Percentiles rank a stretch among this genome's conserved stretches.
Conservation (phyloP, 1,284 basidiomycete genomes). For the Tetrapyrgos nigripes region DNA sequence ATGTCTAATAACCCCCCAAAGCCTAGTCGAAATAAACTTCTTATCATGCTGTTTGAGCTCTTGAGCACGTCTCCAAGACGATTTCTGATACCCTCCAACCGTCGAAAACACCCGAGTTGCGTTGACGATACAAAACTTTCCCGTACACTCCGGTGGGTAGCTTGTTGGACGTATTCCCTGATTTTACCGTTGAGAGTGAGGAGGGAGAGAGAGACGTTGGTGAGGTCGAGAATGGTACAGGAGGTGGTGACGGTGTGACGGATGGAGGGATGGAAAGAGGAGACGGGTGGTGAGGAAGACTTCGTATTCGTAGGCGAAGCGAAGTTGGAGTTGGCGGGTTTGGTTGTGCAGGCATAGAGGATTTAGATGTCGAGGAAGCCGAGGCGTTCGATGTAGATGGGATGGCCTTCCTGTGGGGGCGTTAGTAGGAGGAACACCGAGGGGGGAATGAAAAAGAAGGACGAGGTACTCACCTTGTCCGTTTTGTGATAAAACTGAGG, state of each 20-base stretch:
- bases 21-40: conserved; percentile 73
- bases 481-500: too few relatives aligned
- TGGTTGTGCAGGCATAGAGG: too few relatives aligned
- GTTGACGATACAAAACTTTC: conserved; percentile 63
- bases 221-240: conserved; percentile 73
- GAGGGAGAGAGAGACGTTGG: conserved; percentile 76
- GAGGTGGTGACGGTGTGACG: too few relatives aligned
- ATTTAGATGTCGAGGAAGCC: too few relatives aligned
- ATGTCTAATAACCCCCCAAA: conserved; percentile 78
- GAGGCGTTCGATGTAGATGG: too few relatives aligned
- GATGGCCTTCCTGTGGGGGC: too few relatives aligned
- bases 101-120: conserved; percentile 68
- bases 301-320: not conserved
- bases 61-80: conserved; percentile 67
- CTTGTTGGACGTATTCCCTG: conserved; percentile 56
- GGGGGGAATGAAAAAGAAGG: too few relatives aligned
- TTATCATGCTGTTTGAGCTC: conserved; percentile 77
- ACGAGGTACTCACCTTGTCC: too few relatives aligned
- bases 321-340: too few relatives aligned
- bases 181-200: too few relatives aligned
- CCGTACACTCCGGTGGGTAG: conserved; percentile 62
- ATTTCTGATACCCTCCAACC: conserved; percentile 75
- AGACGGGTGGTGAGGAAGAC: not conserved
- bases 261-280: too few relatives aligned
- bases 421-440: too few relatives aligned